These are phyloP conservation scores for Apiospora rasikravindrae DNA, from an alignment of 2,329 filamentous ascomycete species.

Conservation along the genomic window DNA sequence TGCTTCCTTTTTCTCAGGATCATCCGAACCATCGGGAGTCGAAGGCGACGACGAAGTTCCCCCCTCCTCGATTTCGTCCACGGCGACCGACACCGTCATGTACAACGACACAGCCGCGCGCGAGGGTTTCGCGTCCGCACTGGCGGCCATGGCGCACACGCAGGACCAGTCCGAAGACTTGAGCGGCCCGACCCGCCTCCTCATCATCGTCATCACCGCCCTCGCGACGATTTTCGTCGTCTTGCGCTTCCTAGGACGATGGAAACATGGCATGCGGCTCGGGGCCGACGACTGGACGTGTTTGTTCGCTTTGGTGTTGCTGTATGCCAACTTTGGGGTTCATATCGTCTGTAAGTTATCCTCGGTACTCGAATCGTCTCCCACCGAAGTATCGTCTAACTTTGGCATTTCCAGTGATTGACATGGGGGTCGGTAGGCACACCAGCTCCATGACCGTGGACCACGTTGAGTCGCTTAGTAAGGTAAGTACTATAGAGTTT, in stretches of 20 bases:
- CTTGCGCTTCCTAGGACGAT: neutral
- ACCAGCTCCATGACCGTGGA: neutral
- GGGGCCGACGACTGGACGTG: slow-evolving; percentile 14
- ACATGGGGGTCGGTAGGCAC: neutral
- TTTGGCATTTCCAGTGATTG: neutral
- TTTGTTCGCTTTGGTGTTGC: neutral
- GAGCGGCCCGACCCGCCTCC: neutral
- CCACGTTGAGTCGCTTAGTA: neutral
- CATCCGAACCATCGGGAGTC: neutral
- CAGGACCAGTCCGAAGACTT: neutral
- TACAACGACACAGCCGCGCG: slow-evolving; percentile 15
- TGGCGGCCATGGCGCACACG: neutral
- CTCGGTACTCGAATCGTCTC: neutral
- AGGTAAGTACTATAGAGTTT: neutral
- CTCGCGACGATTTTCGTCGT: neutral
- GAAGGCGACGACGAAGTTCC: neutral
- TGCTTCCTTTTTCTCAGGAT: neutral
- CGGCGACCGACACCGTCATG: neutral
- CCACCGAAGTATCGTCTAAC: neutral
- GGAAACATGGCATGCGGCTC: neutral
- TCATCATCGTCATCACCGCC: neutral
- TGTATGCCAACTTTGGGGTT: neutral
- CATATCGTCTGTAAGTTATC: neutral
- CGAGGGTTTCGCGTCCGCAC: neutral
- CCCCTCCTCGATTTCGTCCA: neutral